Conservation (phyloP, 2,329 filamentous ascomycete genomes). For the Fusarium sp. region DNA sequence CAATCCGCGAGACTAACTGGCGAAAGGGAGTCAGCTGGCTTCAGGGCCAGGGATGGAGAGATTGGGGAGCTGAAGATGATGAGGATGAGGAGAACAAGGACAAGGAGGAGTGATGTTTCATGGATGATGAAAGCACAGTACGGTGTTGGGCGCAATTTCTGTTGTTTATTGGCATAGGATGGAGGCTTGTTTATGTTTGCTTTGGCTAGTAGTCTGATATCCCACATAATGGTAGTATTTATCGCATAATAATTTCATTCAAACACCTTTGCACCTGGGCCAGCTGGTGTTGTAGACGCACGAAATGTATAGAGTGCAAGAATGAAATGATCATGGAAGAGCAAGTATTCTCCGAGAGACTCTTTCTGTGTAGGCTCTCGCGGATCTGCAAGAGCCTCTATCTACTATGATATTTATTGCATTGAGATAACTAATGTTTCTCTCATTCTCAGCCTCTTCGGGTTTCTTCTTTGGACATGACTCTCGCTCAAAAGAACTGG, state of each 20-base stretch:
- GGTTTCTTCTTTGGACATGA: background rate
- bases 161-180: slow-evolving; percentile 5
- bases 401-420: too few relatives aligned
- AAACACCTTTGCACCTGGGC: background rate
- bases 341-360: background rate
- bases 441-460: background rate
- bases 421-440: too few relatives aligned
- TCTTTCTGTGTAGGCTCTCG: background rate
- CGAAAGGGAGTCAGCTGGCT: slow-evolving; percentile 79
- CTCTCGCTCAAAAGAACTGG: background rate
- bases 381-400: background rate
- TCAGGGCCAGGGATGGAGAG: slow-evolving; percentile 78
- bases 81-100: slow-evolving; percentile 51
- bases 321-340: background rate
- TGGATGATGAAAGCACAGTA: slow-evolving; percentile 28
- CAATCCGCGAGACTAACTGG: slow-evolving; percentile 72
- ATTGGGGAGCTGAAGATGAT: slow-evolving; percentile 68
- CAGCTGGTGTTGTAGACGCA: background rate
- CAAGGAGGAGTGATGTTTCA: slow-evolving; percentile 41
- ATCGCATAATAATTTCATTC: background rate
- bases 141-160: slow-evolving; percentile 30
- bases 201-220: slow-evolving; percentile 20
- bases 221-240: slow-evolving; percentile 25
- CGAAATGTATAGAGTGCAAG: background rate
- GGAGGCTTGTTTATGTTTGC: slow-evolving; percentile 13